Base-by-base conservation (phyloP, 2,329 filamentous ascomycete genomes). In the Talaromyces atroroseus region DNA sequence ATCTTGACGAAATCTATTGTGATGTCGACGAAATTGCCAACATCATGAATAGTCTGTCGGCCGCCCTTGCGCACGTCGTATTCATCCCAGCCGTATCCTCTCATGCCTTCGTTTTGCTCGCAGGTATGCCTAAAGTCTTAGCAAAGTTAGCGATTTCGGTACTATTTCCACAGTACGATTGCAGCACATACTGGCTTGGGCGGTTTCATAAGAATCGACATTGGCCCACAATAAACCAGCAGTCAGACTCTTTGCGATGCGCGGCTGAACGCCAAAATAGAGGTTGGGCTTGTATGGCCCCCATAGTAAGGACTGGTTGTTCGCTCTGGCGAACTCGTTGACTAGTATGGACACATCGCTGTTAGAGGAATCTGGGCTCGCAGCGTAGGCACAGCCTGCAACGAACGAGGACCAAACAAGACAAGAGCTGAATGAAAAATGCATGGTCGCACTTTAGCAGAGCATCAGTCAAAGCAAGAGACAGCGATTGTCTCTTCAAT, bases 31-130 rank as follows among this genome's bases (percentile, higher is more conserved):
- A 82, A 83, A 74, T 99, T 99, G 49, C 83, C 87, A 54, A 86
- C 85, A 71, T 99, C 94, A 68, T 95, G 90, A 58, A 99, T 92
- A 0, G 88, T 89, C 74, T 99, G 90, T 21, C 89, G 80, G 56
- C 94, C 94, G 60, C 94, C 94, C 56, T 81, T 87, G 57, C 94
- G 82, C 21, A 91, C 86, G 73, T 99, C 94, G 71, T 95, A 99
- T 70, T 95, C 90, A 66, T 97, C 92, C 94, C 94, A 99, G 60
- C 94, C 94, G 71, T 99, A 99, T 56, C 92, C 92, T 49, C 85
- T 88, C 82, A 99, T 95, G 62, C 88, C 88, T 70, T 95, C 90
- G 71, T 94, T 84, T 71, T 99, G 94, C 72, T 97, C 94, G 75
- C 94, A 99, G 0, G 94, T 96, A 71, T 96, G 91, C 62, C 94